Evolutionary conservation across 495 filamentous ascomycete species (phyloP), one percentile per base, ranked within the genome.

Genomic region (Penicillium arizonense): DNA sequence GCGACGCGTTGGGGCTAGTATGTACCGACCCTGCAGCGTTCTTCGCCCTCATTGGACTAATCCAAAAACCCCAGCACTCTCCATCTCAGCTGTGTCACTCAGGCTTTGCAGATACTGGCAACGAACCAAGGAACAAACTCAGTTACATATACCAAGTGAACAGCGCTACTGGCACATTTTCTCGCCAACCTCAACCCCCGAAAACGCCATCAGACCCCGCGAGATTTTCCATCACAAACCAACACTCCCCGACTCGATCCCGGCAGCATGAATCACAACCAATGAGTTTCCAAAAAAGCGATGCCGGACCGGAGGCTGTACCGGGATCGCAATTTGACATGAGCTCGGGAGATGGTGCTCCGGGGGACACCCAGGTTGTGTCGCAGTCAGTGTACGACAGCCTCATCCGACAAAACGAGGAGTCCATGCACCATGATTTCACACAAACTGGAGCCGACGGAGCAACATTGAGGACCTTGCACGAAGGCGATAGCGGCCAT

Each of bases 301-400:
- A 51, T 18, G 42, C 43, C 20, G 51, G 59, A 34, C 34, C 33
- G 14, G 48, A 44, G 32, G 16, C 14, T n/a, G 39, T 44, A 2
- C 41, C 47, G 24, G 50, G 33, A 14, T 57, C 53, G 39, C 53
- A 53, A 24, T 21, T 54, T 14, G 58, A 44, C 26, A 69, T 77
- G 73, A 59, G 62, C 41, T 62, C 65, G 20, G 65, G 56, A 14
- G 70, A 73, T 12, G 51, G 56, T 32, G 51, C 62, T 7, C 71
- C 71, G 20, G 71, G 75, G 10, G 77, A 80, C 56, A 82, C 78
- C n/a, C 77, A 82, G 54, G 70, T 76, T 4, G 65, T 79, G 26
- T 80, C 78, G 10, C 78, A 79, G 58, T 77, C 74, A 23, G 70
- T 80, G n/a, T 79, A 72, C 49, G 77, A 78, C 46, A 70, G 70